phyloP scores from a whole-genome alignment of 2,329 filamentous ascomycete genomes.

The Massarina eburnea region DNA sequence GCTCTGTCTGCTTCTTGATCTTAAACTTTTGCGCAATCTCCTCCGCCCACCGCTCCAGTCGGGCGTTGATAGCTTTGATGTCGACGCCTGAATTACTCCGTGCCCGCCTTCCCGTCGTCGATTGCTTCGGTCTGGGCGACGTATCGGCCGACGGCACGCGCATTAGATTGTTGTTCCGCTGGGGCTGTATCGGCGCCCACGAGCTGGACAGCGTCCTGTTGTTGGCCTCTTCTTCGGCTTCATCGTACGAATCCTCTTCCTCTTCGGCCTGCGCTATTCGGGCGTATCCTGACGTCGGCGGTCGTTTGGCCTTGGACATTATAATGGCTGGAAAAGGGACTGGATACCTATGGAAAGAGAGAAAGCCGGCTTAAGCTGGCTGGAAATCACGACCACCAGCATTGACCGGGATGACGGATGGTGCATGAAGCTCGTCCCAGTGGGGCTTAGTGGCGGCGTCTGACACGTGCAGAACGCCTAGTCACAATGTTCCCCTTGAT shows the following conservation, averaged over 20 bases:
- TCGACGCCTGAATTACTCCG: constrained; percentile 88
- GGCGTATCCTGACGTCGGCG: constrained; percentile 53
- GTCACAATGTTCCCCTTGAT: no score
- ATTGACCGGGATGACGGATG: constrained; percentile 24
- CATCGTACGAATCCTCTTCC: constrained; percentile 47
- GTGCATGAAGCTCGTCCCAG: neutral
- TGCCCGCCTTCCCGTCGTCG: constrained; percentile 47
- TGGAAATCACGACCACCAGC: neutral
- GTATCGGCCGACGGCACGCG: constrained; percentile 35
- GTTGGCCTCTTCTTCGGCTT: constrained; percentile 44
- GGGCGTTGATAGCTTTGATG: constrained; percentile 96
- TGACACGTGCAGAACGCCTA: no score
- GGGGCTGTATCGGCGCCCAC: constrained; percentile 53
- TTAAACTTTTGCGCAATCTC: constrained; percentile 98
- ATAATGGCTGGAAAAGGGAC: constrained; percentile 13
- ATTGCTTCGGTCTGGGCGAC: constrained; percentile 35
- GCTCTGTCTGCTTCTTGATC: constrained; percentile 73
- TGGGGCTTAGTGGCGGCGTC: neutral
- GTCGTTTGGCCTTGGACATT: constrained; percentile 41
- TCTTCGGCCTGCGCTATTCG: constrained; percentile 56
- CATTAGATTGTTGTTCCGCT: constrained; percentile 48
- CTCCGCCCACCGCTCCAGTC: constrained; percentile 93
- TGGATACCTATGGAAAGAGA: constrained; percentile 12
- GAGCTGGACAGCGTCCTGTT: constrained; percentile 40
- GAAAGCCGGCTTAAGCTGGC: neutral